These are phyloP conservation scores for Trichosporon coremiiforme DNA, from an alignment of 1,284 basidiomycete genomes.

Conservation along the genomic window DNA sequence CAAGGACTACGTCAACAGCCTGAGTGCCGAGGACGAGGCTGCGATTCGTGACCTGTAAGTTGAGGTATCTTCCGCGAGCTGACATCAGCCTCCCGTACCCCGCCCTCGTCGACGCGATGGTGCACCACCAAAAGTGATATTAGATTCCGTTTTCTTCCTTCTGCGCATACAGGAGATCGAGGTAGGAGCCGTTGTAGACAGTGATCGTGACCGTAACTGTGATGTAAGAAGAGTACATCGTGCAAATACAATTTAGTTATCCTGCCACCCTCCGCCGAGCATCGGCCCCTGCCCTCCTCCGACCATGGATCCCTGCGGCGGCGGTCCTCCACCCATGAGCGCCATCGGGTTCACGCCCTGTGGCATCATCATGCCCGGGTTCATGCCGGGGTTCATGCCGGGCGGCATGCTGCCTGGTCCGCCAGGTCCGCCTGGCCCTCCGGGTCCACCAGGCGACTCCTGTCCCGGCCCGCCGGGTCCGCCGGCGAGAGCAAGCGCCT, in stretches of 20 bases:
- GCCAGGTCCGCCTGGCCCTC: not conserved
- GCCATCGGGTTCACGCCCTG: slow-evolving; percentile 26
- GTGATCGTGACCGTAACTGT: not conserved
- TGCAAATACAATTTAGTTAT: not conserved
- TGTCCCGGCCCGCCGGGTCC: not conserved
- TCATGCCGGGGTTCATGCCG: not conserved
- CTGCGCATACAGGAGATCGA: not conserved
- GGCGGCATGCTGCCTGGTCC: slow-evolving; percentile 8
- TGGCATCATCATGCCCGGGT: slow-evolving; percentile 15
- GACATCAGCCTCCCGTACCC: slow-evolving; percentile 24
- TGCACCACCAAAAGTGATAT: slow-evolving; percentile 11
- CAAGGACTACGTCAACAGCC: slow-evolving; percentile 26
- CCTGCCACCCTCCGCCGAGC: slow-evolving; percentile 24
- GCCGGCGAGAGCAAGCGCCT: not conserved
- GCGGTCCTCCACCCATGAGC: slow-evolving; percentile 21
- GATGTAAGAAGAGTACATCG: slow-evolving; percentile 13
- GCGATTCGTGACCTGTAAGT: slow-evolving; percentile 26
- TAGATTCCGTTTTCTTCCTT: too few species aligned
- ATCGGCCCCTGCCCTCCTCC: slow-evolving; percentile 21
- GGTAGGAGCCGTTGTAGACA: slow-evolving; percentile 8
- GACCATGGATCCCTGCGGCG: slow-evolving; percentile 6
- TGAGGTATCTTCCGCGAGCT: not conserved
- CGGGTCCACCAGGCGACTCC: slow-evolving; percentile 1
- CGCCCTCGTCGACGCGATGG: slow-evolving; percentile 22
- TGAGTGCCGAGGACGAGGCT: slow-evolving; percentile 23